Base-by-base conservation (phyloP, 768 basidiomycete genomes). In the Boletus eberwhitei region DNA sequence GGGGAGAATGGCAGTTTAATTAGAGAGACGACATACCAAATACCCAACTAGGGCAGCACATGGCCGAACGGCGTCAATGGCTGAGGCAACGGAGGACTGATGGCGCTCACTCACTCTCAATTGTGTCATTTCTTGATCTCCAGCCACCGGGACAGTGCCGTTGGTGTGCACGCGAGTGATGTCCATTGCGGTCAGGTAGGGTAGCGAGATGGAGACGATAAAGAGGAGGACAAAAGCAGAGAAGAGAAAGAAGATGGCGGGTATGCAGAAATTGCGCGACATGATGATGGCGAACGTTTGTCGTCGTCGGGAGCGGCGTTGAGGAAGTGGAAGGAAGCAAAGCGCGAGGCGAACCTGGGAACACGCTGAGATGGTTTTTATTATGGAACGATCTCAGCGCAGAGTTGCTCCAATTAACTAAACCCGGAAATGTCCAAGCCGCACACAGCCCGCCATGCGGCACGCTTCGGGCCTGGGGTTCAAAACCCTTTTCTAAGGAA, bases 131-230 rank as follows among this genome's bases (percentile, higher is more conserved):
- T 64, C 38, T 13, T 62, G 59, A 24, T 58, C 45, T 17, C 63
- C 65, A 14, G 56, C 43, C 19, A 62, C 56, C 54, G 71, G 53
- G 48, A 60, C 55, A 38, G 74, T 17, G 55, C 72, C 40, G 22
- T 63, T 72, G 51, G 84, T 82, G 50, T 80, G 77, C 12, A 80
- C 75, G 29, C 87, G 83, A 14, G 79, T 76, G 63, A 91, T 75
- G 69, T 90, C 88, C 60, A 90, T 73, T 0, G 78, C 81, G 19
- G 84, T 75, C 21, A 91, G 75, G 71, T 73, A 84, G 1, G 90
- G 89, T 4, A 90, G 73, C 16, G 88, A 90, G 46, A 91, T 76
- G 13, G 88, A 84, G 32, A 83, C 80, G 58, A 90, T 72, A 65
- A 90, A 74, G 60, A 79, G 80, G 57, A 90, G 79, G 2, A 86